Base-by-base conservation (phyloP, 2,329 filamentous ascomycete species). In the Metarhizium anisopliae region DNA sequence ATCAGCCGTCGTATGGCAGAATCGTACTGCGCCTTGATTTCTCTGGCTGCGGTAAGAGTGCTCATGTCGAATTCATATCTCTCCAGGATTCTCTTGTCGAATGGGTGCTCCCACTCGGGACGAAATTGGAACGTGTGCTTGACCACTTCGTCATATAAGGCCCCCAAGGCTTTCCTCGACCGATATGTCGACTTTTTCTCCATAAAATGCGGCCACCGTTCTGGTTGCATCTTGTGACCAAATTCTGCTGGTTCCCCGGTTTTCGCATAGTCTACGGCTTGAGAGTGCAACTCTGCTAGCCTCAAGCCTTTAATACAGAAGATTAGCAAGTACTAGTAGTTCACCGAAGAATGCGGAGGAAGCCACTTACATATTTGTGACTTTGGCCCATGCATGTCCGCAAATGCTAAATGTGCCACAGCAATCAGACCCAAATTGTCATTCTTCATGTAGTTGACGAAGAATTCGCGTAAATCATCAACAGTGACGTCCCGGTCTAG, bases 221-320 rank as follows among this genome's bases (percentile, higher is more conserved):
- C 74, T 0, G 88, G 84, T n/a, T 76, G 74, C 4, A 94, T 73
- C 0, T 77, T 73, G 43, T 74, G 71, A 6, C 76, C 74, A 75
- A 95, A 87, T 20, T 78, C 72, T 0, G 92, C 93, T 0, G 88
- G 82, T 10, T 86, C 79, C 0, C 94, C 94, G 1, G 90, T 93
- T 73, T 99, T 99, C 49, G 89, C 85, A 66, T 94, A 99, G 68
- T 99, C 94, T 1, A 99, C 94, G 0, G 94, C 93, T 62, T 85
- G 84, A 0, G 94, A 97, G 68, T 99, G 94, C 2, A 97, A 74
- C 8, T 80, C 74, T 2, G 93, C 91, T 4, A 97, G 77, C 52
- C 84, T 74, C 0, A 94, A 71, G 63, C 82, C 82, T 84, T 50
- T n/a, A 7, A 43, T 35, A 18, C 29, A 7, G 2, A 10, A 42